Evolutionary conservation across 2,329 filamentous ascomycete species (phyloP).

Genomic region (Aspergillus luchuensis): DNA sequence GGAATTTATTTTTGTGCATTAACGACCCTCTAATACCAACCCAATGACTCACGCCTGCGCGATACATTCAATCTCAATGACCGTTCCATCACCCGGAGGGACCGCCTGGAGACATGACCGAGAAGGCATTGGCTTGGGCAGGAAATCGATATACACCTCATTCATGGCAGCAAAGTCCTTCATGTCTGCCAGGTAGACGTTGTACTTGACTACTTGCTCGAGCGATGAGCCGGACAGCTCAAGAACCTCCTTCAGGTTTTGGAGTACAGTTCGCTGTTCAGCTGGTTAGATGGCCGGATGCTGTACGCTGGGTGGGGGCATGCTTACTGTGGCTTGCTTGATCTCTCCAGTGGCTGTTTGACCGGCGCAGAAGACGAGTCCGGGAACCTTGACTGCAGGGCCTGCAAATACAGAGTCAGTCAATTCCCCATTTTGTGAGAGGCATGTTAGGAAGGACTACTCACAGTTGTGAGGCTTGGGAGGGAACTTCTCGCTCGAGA

Average conservation of each 20-base stretch:
- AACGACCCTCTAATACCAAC: no score
- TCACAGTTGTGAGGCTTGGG: slow-evolving; percentile 52
- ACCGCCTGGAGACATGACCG: slow-evolving; percentile 47
- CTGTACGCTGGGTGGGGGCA: background rate
- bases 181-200: slow-evolving; percentile 66
- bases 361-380: slow-evolving; percentile 51
- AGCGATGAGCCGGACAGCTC: slow-evolving; percentile 59
- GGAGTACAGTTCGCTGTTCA: slow-evolving; percentile 32
- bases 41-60: slow-evolving; percentile 32
- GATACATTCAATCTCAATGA: slow-evolving; percentile 51
- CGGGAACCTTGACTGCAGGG: slow-evolving; percentile 49
- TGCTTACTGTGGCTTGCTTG: slow-evolving; percentile 48
- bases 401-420: slow-evolving; percentile 30
- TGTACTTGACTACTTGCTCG: slow-evolving; percentile 65
- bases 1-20: no score
- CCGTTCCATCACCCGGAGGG: slow-evolving; percentile 43
- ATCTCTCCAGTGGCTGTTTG: slow-evolving; percentile 55
- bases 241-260: slow-evolving; percentile 63
- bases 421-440: no score
- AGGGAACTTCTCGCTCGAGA: slow-evolving; percentile 52
- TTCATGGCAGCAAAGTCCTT: slow-evolving; percentile 73
- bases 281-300: background rate
- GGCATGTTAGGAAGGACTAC: no score
- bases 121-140: slow-evolving; percentile 47
- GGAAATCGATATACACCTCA: slow-evolving; percentile 42